Percentiles rank a stretch among this genome's conserved stretches.
phyloP scores from a whole-genome alignment of 192 early-diverging fungal genomes.

The Podila minutissima region DNA sequence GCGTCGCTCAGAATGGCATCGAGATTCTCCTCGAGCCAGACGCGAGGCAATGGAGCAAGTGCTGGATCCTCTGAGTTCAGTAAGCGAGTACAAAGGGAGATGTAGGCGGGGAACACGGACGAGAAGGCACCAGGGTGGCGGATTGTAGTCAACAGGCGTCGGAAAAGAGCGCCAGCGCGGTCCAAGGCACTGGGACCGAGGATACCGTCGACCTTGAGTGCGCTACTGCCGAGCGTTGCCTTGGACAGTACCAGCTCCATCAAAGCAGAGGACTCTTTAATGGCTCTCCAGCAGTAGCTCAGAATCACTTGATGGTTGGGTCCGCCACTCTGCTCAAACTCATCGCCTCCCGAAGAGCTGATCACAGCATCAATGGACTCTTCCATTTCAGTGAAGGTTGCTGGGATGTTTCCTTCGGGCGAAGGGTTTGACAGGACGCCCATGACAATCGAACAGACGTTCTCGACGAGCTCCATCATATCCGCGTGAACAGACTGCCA shows the following conservation, averaged over 20 bases:
- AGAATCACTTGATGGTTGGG: slow-evolving; percentile 88
- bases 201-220: slow-evolving; percentile 32
- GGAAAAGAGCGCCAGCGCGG: slow-evolving; percentile 62
- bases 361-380: slow-evolving; percentile 62
- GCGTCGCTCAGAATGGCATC: slow-evolving; percentile 71
- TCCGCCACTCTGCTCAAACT: slow-evolving; percentile 53
- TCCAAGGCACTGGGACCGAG: slow-evolving; percentile 18
- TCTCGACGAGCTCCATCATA: slow-evolving; percentile 59
- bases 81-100: slow-evolving; percentile 74
- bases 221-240: slow-evolving; percentile 29
- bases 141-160: slow-evolving; percentile 71
- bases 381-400: slow-evolving; percentile 78
- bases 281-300: slow-evolving; percentile 91
- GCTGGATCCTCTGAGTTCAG: slow-evolving; percentile 61
- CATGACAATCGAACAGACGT: slow-evolving; percentile 68
- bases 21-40: slow-evolving; percentile 87
- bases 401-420: slow-evolving; percentile 91
- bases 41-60: slow-evolving; percentile 65
- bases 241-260: slow-evolving; percentile 49
- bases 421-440: slow-evolving; percentile 80
- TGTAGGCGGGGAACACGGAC: slow-evolving; percentile 84
- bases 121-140: slow-evolving; percentile 95
- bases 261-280: slow-evolving; percentile 81
- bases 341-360: slow-evolving; percentile 51
- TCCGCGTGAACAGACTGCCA: slow-evolving; percentile 65